Evolutionary conservation across 1,139 yeast genomes (phyloP).

Genomic region (Protomyces macrosporus): DNA sequence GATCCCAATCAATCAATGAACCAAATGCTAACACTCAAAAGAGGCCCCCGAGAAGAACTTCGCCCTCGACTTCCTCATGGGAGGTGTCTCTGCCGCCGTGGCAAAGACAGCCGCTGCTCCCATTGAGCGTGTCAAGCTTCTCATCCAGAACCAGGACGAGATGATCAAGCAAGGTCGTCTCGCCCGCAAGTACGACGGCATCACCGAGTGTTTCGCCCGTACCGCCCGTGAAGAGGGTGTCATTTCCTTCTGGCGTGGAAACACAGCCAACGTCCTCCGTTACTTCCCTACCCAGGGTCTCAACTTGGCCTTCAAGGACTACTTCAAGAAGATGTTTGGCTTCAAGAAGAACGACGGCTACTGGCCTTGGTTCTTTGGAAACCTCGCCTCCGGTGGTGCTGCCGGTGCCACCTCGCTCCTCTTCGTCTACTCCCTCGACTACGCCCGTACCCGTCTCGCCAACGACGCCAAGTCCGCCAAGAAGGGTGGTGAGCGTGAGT

Average conservation of each 20-base stretch:
- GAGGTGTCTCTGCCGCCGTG: slow-evolving; percentile 82
- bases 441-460: slow-evolving; percentile 80
- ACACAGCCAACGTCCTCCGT: slow-evolving; percentile 77
- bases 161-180: slow-evolving; percentile 79
- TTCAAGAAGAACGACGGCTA: slow-evolving; percentile 63
- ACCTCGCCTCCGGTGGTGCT: slow-evolving; percentile 77
- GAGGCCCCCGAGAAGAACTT: slow-evolving; percentile 37
- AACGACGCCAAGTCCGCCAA: slow-evolving; percentile 71
- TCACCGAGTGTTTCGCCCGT: slow-evolving; percentile 65
- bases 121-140: slow-evolving; percentile 74
- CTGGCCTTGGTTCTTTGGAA: slow-evolving; percentile 70
- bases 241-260: slow-evolving; percentile 74
- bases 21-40: not conserved
- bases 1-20: not conserved
- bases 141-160: slow-evolving; percentile 79
- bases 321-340: slow-evolving; percentile 71
- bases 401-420: slow-evolving; percentile 74
- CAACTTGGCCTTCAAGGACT: slow-evolving; percentile 80
- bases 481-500: slow-evolving; percentile 70
- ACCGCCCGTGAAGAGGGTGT: slow-evolving; percentile 69
- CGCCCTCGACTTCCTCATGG: slow-evolving; percentile 62
- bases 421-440: slow-evolving; percentile 74
- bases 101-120: slow-evolving; percentile 83
- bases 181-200: slow-evolving; percentile 60
- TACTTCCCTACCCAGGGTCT: slow-evolving; percentile 83